phyloP scores from a whole-genome alignment of 2,329 filamentous ascomycete species.

The Fusarium anguioides region DNA sequence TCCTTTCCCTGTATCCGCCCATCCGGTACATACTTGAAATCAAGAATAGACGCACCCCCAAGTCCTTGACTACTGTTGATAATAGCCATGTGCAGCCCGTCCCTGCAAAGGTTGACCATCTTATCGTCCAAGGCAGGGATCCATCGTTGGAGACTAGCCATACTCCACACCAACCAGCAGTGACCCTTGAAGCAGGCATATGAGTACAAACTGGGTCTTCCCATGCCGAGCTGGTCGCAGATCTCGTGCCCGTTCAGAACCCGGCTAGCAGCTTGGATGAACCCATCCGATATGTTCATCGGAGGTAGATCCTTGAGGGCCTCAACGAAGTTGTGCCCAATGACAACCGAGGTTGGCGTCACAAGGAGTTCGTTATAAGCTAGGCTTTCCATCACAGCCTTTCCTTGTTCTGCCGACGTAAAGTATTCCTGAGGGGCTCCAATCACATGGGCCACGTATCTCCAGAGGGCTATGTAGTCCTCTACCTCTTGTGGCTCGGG shows the following conservation, averaged over 20 bases:
- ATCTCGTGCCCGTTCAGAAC: slow-evolving; percentile 53
- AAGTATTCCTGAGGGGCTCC: slow-evolving; percentile 46
- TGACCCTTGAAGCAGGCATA: slow-evolving; percentile 48
- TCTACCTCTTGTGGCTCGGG: slow-evolving; percentile 65
- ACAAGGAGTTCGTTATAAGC: slow-evolving; percentile 49
- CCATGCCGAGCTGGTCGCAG: slow-evolving; percentile 51
- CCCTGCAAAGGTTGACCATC: slow-evolving; percentile 42
- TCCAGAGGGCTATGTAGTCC: slow-evolving; percentile 72
- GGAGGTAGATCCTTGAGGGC: slow-evolving; percentile 52
- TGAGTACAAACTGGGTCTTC: slow-evolving; percentile 43
- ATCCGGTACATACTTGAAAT: slow-evolving; percentile 51
- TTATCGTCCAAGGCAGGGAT: slow-evolving; percentile 42
- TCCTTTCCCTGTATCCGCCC: slow-evolving; percentile 38
- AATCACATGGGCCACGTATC: slow-evolving; percentile 49
- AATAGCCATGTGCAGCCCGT: slow-evolving; percentile 44
- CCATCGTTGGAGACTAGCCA: slow-evolving; percentile 44
- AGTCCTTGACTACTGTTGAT: slow-evolving; percentile 45
- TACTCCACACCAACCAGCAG: slow-evolving; percentile 47
- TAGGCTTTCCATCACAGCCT: slow-evolving; percentile 50
- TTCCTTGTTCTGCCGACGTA: slow-evolving; percentile 38
- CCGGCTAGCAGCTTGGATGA: slow-evolving; percentile 45
- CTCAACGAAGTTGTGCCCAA: slow-evolving; percentile 54
- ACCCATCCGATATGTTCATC: slow-evolving; percentile 48
- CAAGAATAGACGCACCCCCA: slow-evolving; percentile 45
- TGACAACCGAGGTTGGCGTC: slow-evolving; percentile 49